phyloP scores from a whole-genome alignment of 164 flowering plant genomes.

The Tinospora cordifolia region DNA sequence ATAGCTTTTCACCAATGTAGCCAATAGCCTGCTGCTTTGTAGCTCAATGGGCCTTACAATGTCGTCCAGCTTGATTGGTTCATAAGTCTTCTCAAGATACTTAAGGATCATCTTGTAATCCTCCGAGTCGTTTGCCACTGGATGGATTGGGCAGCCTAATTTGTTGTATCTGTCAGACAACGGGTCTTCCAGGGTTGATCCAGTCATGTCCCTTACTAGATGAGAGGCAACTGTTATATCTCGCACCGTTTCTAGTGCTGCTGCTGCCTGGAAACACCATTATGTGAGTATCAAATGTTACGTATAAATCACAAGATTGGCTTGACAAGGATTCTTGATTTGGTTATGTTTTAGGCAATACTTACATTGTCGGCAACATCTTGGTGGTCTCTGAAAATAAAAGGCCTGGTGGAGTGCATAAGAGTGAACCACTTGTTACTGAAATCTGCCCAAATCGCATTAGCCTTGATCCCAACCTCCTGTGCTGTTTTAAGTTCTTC shows the following conservation, averaged over 20 bases:
- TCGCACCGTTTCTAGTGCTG: conserved; percentile 53
- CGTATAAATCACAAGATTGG: not conserved
- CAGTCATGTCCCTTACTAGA: conserved; percentile 65
- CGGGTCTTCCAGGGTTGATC: conserved; percentile 68
- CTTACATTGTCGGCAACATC: conserved; percentile 77
- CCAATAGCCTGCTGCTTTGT: not conserved
- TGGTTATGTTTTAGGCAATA: not conserved
- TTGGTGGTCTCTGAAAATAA: conserved; percentile 37
- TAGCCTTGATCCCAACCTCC: conserved; percentile 33
- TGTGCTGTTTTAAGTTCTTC: conserved; percentile 34
- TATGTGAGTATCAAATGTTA: not conserved
- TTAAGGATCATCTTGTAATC: conserved; percentile 69
- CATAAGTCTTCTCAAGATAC: conserved; percentile 72
- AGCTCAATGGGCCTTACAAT: conserved; percentile 30
- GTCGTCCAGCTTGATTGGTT: conserved; percentile 59
- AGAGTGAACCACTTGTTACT: conserved; percentile 73
- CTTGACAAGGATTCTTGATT: not conserved
- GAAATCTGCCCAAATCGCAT: conserved; percentile 58
- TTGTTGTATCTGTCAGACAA: conserved; percentile 45
- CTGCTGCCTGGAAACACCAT: conserved; percentile 45
- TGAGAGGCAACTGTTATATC: conserved; percentile 61
- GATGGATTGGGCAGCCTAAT: conserved; percentile 47
- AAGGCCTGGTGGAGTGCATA: conserved; percentile 61
- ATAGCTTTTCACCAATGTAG: not conserved
- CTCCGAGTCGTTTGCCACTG: conserved; percentile 50